phyloP scores from a whole-genome alignment of 2,329 filamentous ascomycete species.

The Didymosphaeria variabile region DNA sequence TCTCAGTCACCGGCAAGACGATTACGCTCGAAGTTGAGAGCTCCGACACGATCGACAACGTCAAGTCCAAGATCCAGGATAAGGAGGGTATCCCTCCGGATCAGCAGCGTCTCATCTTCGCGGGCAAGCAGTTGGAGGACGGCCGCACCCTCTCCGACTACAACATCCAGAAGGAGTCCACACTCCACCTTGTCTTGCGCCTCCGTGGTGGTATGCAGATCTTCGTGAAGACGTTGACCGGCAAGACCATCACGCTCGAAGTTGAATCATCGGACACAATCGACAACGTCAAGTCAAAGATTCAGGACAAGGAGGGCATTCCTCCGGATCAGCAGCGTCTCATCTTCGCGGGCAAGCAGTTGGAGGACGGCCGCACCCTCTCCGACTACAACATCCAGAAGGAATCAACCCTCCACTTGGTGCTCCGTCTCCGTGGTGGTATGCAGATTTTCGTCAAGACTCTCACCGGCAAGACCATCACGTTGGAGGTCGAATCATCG shows the following conservation, averaged over 20 bases:
- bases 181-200: conserved; percentile 78
- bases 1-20: conserved; percentile 65
- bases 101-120: conserved; percentile 67
- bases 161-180: conserved; percentile 70
- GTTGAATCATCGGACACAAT: conserved; percentile 83
- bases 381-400: conserved; percentile 97
- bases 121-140: conserved; percentile 67
- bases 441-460: conserved; percentile 69
- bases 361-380: conserved; percentile 91
- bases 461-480: conserved; percentile 88
- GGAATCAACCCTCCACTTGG: conserved; percentile 84
- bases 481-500: conserved; percentile 85
- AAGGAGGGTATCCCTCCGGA: conserved; percentile 68
- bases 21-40: conserved; percentile 58
- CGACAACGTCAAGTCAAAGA: conserved; percentile 97
- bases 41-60: conserved; percentile 52
- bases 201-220: conserved; percentile 72
- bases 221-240: conserved; percentile 69
- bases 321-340: conserved; percentile 95
- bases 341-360: conserved; percentile 95
- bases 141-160: conserved; percentile 65
- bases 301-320: conserved; percentile 97
- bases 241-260: conserved; percentile 73
- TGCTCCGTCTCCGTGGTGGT: conserved; percentile 87
- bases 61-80: conserved; percentile 61